Evolutionary conservation across 768 basidiomycete species (phyloP), one percentile per base, ranked within the genome.

Genomic region (Hygrocybe coccinea): DNA sequence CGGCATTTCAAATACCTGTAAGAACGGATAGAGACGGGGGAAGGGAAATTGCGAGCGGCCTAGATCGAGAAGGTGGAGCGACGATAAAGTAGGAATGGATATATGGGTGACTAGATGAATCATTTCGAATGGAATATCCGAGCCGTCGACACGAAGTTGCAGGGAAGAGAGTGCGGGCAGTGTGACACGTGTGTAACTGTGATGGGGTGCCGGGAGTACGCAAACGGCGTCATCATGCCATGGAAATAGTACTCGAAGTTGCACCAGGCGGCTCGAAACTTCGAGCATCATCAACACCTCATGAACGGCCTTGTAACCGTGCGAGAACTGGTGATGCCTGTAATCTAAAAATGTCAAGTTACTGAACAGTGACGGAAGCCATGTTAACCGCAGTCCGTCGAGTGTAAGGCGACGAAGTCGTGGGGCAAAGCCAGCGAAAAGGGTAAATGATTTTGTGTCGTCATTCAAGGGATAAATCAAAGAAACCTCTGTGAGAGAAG

Each of bases 261-360:
- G 79, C 50, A 71, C 71, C 11, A 89, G 69, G 39, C 68, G 71
- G 22, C 69, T 65, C 39, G 82, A 86, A 17, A 86, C 72, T 56
- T 74, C 68, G 24, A 89, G 71, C 68, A 87, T 81, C 24, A 73
- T 71, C 38, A 85, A 62, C 45, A 87, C 71, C 62, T 89, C 86
- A 25, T 74, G 63, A 8, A 82, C 75, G 2, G 84, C 81, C 52
- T 79, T 75, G 56, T 77, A 70, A 4, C 82, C 86, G 17, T 66
- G 68, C 37, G 78, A 85, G 68, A 87, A 86, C 19, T 83, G 81
- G 56, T 87, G 86, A 60, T 89, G 86, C 1, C 83, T 82, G 60
- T 87, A 89, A 66, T 88, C 83, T 41, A 89, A 74, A 62, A 73
- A 80, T 5, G 77, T 79, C 43, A 89, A 72, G 63, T 84, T 83